Evolutionary conservation across 495 filamentous ascomycete genomes (phyloP).

Genomic region (Hypomontagnella submonticulosa): DNA sequence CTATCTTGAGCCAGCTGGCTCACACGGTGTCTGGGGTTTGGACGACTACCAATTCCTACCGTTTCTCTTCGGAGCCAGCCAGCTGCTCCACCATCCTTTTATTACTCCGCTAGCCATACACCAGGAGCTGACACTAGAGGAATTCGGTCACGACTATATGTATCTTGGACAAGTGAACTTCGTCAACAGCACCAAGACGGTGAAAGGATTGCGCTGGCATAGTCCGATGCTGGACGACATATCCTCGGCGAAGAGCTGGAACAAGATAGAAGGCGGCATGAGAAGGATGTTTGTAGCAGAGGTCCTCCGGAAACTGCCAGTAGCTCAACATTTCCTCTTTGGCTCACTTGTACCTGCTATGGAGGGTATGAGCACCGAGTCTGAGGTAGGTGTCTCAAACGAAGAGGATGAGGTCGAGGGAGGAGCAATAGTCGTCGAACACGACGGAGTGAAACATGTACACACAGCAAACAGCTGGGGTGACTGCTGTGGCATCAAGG

Average conservation of each 20-base stretch:
- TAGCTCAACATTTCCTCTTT: conserved; percentile 99
- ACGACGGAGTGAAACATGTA: conserved; percentile 72
- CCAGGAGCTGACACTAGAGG: conserved; percentile 83
- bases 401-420: conserved; percentile 64
- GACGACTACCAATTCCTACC: conserved; percentile 99
- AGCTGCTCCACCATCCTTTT: conserved; percentile 86
- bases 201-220: conserved; percentile 95
- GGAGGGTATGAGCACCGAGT: conserved; percentile 79
- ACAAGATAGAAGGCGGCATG: conserved; percentile 94
- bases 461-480: conserved; percentile 82
- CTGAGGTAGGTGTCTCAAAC: conserved; percentile 51
- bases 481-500: conserved; percentile 98
- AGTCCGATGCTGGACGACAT: conserved; percentile 99
- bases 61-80: conserved; percentile 91
- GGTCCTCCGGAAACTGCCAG: conserved; percentile 91
- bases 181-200: conserved; percentile 95
- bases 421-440: conserved; percentile 67
- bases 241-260: conserved; percentile 88
- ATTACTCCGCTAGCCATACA: conserved; percentile 91
- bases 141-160: conserved; percentile 81
- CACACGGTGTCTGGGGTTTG: conserved; percentile 95
- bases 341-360: conserved; percentile 81
- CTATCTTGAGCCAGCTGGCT: conserved; percentile 94
- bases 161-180: conserved; percentile 94
- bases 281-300: conserved; percentile 94